phyloP scores from a whole-genome alignment of 805 yeast genomes.

The Suhomyces sp. region DNA sequence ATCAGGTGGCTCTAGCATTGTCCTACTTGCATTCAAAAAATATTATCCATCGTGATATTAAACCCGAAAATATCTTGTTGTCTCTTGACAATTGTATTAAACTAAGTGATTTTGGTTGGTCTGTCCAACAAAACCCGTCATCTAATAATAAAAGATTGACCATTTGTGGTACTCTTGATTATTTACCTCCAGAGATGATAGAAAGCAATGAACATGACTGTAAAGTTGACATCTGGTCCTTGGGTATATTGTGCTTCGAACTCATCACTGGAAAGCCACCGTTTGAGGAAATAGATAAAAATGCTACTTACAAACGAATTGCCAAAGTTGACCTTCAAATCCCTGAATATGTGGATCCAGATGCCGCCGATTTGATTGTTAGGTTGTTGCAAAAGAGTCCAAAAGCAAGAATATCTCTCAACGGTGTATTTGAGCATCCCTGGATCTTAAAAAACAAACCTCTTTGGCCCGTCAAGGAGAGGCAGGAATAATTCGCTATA shows the following conservation, averaged over 20 bases:
- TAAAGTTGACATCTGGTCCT: slow-evolving; percentile 87
- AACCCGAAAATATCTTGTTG: slow-evolving; percentile 87
- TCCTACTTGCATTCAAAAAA: slow-evolving; percentile 73
- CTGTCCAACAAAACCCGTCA: slow-evolving; percentile 51
- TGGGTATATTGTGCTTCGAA: slow-evolving; percentile 85
- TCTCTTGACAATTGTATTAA: slow-evolving; percentile 76
- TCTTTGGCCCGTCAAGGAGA: slow-evolving; percentile 49
- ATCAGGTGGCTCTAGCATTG: slow-evolving; percentile 80
- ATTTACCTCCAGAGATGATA: slow-evolving; percentile 93
- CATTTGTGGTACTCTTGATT: slow-evolving; percentile 93
- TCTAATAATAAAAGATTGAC: slow-evolving; percentile 56
- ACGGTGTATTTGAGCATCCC: slow-evolving; percentile 69
- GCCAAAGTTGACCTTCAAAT: slow-evolving; percentile 71
- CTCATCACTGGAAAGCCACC: slow-evolving; percentile 88
- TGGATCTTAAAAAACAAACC: slow-evolving; percentile 74
- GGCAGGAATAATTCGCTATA: too few relatives aligned
- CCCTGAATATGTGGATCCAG: slow-evolving; percentile 67
- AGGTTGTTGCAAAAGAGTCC: slow-evolving; percentile 70
- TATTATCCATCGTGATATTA: slow-evolving; percentile 88
- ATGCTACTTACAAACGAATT: slow-evolving; percentile 77
- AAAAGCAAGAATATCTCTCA: slow-evolving; percentile 57
- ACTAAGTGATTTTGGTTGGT: slow-evolving; percentile 96
- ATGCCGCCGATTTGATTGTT: slow-evolving; percentile 74
- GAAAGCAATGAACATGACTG: slow-evolving; percentile 77
- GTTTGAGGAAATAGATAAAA: slow-evolving; percentile 78